Percentiles rank a stretch among this genome's conserved stretches.
phyloP scores from a whole-genome alignment of 768 basidiomycete species.

The Leccinum broughii region DNA sequence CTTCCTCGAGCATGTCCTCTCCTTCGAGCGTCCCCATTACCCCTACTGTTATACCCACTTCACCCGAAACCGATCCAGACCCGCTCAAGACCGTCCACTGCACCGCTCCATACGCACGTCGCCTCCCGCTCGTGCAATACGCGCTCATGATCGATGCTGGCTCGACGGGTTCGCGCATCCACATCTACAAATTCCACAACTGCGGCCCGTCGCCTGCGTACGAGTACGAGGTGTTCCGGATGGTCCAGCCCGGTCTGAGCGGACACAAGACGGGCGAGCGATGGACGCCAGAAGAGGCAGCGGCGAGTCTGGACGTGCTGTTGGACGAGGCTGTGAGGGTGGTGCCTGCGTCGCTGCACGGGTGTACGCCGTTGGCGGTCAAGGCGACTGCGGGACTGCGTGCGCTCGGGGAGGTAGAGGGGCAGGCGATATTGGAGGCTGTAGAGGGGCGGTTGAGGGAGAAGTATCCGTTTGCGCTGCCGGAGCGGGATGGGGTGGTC shows the following conservation, averaged over 20 bases:
- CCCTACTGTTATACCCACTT: slow-evolving; percentile 38
- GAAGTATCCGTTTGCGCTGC: slow-evolving; percentile 68
- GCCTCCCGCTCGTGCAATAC: slow-evolving; percentile 75
- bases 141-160: slow-evolving; percentile 98
- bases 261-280: slow-evolving; percentile 33
- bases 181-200: slow-evolving; percentile 98
- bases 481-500: slow-evolving; percentile 64
- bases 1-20: background rate
- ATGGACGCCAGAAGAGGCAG: slow-evolving; percentile 62
- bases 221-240: slow-evolving; percentile 93
- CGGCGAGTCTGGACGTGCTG: slow-evolving; percentile 73
- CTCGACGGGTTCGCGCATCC: slow-evolving; percentile 95
- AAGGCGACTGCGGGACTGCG: slow-evolving; percentile 92
- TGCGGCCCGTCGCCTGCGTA: slow-evolving; percentile 72
- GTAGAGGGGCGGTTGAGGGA: slow-evolving; percentile 59
- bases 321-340: slow-evolving; percentile 77
- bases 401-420: slow-evolving; percentile 61
- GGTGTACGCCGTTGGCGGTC: slow-evolving; percentile 86
- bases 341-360: slow-evolving; percentile 61
- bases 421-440: slow-evolving; percentile 70
- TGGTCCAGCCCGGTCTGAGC: slow-evolving; percentile 79
- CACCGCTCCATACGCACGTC: slow-evolving; percentile 48
- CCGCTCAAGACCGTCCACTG: slow-evolving; percentile 74
- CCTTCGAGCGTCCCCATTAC: slow-evolving; percentile 1
- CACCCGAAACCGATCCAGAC: slow-evolving; percentile 75